Evolutionary conservation across 306 rosid genomes (phyloP).

Genomic region (Psophocarpus tetragonolobus): DNA sequence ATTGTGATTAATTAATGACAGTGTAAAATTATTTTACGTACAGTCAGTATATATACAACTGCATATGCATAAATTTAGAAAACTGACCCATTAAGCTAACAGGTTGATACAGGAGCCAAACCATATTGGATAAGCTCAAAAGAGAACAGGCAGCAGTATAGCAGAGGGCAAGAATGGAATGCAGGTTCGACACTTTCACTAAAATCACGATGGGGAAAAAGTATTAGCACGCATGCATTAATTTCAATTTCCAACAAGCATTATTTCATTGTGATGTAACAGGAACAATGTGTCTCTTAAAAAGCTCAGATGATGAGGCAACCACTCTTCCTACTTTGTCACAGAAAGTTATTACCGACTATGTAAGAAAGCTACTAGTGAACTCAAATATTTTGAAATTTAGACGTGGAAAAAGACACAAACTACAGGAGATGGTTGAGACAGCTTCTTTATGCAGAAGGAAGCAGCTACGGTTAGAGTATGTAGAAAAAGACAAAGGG

Average conservation of each 20-base stretch:
- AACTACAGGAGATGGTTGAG: constrained; percentile 6
- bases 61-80: not conserved
- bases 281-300: constrained; percentile 30
- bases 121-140: constrained; percentile 27
- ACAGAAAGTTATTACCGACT: constrained; percentile 35
- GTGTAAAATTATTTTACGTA: too few species aligned
- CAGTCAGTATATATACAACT: too few species aligned
- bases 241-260: not conserved
- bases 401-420: constrained; percentile 2
- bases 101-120: constrained; percentile 31
- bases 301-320: not conserved
- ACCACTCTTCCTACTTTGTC: constrained; percentile 1
- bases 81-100: constrained; percentile 24
- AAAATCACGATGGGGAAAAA: not conserved
- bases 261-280: constrained; percentile 22
- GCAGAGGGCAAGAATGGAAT: not conserved
- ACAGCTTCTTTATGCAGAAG: constrained; percentile 15
- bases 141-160: not conserved
- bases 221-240: not conserved
- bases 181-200: constrained; percentile 31
- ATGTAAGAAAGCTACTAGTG: constrained; percentile 35
- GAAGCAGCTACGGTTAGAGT: constrained; percentile 11
- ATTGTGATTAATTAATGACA: too few species aligned
- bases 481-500: not conserved
- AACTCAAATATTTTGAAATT: constrained; percentile 31